A percentile compares a stretch with the other conserved stretches of the same genome.
Conservation (phyloP, 1,139 yeast species). For the Ogataea hybrid region DNA sequence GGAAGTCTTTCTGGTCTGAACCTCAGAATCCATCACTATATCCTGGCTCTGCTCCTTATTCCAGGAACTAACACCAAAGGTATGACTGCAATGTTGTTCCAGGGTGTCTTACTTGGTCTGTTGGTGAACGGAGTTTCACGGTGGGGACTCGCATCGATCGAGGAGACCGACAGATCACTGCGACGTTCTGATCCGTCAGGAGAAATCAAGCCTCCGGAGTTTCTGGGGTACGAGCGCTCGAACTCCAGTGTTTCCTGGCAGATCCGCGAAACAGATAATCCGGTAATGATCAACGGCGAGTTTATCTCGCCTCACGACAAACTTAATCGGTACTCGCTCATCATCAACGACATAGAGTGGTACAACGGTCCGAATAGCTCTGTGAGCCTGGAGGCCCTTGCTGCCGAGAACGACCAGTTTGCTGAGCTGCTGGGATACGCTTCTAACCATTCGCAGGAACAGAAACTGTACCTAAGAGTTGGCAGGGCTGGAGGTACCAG, state of each 20-base stretch:
- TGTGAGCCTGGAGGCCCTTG: slow-evolving; percentile 41
- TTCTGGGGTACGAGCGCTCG: slow-evolving; percentile 37
- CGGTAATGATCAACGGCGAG: slow-evolving; percentile 26
- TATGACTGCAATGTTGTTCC: slow-evolving; percentile 65
- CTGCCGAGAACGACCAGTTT: slow-evolving; percentile 36
- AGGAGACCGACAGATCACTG: slow-evolving; percentile 70
- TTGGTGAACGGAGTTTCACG: slow-evolving; percentile 82
- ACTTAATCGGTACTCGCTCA: slow-evolving; percentile 53
- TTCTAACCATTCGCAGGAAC: slow-evolving; percentile 15
- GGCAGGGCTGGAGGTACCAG: slow-evolving; percentile 35
- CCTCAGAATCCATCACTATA: slow-evolving; percentile 85
- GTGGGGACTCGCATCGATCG: slow-evolving; percentile 92
- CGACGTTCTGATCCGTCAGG: slow-evolving; percentile 77
- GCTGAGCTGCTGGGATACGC: slow-evolving; percentile 25
- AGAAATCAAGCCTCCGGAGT: slow-evolving; percentile 54
- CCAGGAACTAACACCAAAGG: slow-evolving; percentile 90
- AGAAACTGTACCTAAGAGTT: slow-evolving; percentile 50
- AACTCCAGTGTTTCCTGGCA: slow-evolving; percentile 35
- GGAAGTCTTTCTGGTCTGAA: slow-evolving; percentile 66
- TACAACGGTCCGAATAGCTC: slow-evolving; percentile 53
- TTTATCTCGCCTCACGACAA: slow-evolving; percentile 27
- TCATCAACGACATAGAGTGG: slow-evolving; percentile 76
- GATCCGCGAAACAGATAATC: slow-evolving; percentile 16
- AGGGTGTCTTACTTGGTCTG: slow-evolving; percentile 81
- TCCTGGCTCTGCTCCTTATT: slow-evolving; percentile 69